Conservation (phyloP, 495 filamentous ascomycete genomes). For the Tricharina praecox region DNA sequence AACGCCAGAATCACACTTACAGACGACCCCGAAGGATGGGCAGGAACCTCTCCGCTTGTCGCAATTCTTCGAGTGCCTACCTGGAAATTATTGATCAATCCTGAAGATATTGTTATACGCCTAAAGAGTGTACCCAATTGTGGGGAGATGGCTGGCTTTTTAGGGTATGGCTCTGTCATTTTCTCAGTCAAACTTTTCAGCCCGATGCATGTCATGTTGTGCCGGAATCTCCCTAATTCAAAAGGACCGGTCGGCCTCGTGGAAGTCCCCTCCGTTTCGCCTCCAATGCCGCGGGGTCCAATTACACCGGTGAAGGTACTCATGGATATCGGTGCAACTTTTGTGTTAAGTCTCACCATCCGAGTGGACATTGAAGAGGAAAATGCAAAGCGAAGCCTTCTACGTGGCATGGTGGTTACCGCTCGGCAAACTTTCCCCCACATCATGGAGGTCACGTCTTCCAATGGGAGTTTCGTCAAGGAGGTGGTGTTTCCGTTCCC, state of each 20-base stretch:
- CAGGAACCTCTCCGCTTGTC: conserved; percentile 22
- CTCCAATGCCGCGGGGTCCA: no score
- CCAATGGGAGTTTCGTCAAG: conserved; percentile 7
- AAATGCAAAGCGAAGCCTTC: conserved; percentile 13
- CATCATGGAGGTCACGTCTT: conserved; percentile 19
- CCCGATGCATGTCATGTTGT: no score
- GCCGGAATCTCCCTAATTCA: no score
- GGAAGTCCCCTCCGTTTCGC: no score
- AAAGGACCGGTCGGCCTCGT: no score
- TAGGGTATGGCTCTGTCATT: no score
- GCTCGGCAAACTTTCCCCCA: conserved; percentile 19
- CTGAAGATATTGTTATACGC: conserved; percentile 14
- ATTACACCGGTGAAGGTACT: no score
- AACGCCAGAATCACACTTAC: conserved; percentile 14
- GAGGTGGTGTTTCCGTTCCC: conserved; percentile 28
- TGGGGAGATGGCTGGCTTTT: no score
- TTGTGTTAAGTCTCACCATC: conserved; percentile 10
- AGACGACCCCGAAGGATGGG: conserved; percentile 23
- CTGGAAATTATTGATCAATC: conserved; percentile 20
- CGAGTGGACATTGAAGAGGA: conserved; percentile 15
- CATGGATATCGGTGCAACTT: no score
- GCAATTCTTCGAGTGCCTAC: conserved; percentile 25
- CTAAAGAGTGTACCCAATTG: no score
- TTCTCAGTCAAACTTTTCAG: no score
- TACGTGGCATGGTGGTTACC: conserved; percentile 17